phyloP scores from a whole-genome alignment of 2,329 filamentous ascomycete species.

The Neonectria hederae region DNA sequence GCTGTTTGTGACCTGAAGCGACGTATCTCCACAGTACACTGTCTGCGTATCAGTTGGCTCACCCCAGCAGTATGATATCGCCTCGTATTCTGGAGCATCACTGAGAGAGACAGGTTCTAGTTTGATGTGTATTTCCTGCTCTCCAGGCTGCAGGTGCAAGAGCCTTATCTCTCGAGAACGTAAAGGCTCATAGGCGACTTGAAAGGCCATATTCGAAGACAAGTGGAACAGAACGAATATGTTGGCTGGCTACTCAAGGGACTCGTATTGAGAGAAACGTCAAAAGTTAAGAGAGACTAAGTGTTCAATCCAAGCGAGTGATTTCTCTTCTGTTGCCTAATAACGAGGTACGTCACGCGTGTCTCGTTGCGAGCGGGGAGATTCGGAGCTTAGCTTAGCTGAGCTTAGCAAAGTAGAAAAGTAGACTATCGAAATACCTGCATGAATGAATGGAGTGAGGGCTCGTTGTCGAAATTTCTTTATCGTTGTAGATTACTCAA shows the following conservation, averaged over 20 bases:
- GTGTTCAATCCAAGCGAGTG: background rate
- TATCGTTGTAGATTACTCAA: too few relatives aligned
- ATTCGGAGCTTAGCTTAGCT: background rate
- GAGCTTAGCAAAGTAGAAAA: background rate
- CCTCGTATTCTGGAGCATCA: conserved; percentile 7
- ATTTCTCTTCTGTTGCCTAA: background rate
- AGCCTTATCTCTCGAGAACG: background rate
- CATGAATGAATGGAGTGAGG: background rate
- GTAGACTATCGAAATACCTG: background rate
- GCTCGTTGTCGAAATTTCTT: too few relatives aligned
- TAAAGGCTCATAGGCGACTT: background rate
- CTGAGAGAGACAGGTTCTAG: background rate
- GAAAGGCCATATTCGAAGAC: background rate
- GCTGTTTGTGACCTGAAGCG: conserved; percentile 4
- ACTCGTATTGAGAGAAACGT: background rate
- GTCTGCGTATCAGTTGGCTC: background rate
- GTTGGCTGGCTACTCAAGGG: background rate
- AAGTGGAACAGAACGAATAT: background rate
- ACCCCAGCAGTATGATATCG: conserved; percentile 23
- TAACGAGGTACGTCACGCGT: background rate
- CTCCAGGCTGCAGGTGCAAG: background rate
- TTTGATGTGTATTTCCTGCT: background rate
- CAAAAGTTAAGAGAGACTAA: background rate
- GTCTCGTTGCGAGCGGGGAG: background rate
- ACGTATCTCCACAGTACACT: background rate